Base-by-base conservation (phyloP, 2,329 filamentous ascomycete species). In the Fusarium sp. region DNA sequence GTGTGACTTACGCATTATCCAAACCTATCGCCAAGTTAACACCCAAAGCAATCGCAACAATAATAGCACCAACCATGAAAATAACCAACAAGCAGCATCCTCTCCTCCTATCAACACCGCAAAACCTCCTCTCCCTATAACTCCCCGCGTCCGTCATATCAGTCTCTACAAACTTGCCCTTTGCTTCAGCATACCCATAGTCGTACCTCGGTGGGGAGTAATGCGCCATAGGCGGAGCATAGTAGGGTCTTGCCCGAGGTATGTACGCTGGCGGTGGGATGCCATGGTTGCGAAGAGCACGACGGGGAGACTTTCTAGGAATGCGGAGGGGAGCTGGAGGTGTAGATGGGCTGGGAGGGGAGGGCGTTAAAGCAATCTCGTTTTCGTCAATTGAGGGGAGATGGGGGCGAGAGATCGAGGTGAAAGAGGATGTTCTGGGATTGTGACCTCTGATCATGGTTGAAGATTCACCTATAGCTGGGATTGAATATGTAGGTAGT, bases 11-110 rank as follows among this genome's bases (percentile, higher is more conserved):
- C 82, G 71, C 74, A 45, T 78, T 76, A 30, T 77, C 78, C 57
- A 83, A 58, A 2, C 82, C 82, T 37, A 84, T 53, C 0, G 79
- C 76, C 28, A 85, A 70, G 0, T 83, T 83, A 30, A 82, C 75
- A 0, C 78, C 77, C 32, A 85, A 59, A 1, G 77, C 82, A 6
- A 82, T 74, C 10, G 79, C 69, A 45, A 81, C 59, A 8, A 77
- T 68, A 9, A 79, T 49, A 14, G 79, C 45, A 5, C 83, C 27
- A 11, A 78, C 57, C 1, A 76, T 41, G 4, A 77, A 55, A 11
- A 80, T 46, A 0, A 71, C 63, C 40, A 82, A 50, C 13, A 81
- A 71, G n/a, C 75, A 80, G 74, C 80, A 80, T 2, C 79, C 69
- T 27, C 72, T 51, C 41, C 59, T 60, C 55, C 55, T 71, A 18